Evolutionary conservation across 106 monocot genomes (phyloP).

Genomic region (Dactylorhiza incarnata): DNA sequence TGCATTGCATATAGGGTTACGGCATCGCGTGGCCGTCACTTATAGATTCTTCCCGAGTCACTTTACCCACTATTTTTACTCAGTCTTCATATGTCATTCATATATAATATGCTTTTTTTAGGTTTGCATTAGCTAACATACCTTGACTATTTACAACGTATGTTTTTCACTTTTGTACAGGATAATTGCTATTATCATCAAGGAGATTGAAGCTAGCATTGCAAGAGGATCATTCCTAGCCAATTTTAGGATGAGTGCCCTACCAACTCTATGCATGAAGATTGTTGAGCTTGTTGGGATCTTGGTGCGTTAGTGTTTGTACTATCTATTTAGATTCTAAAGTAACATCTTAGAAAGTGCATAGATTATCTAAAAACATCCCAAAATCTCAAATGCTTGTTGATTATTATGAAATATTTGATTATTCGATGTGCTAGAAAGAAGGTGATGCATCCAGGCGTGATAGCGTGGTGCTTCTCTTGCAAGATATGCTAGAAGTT

Average conservation of each 20-base stretch:
- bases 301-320: constrained; percentile 48
- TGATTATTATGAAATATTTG: not conserved
- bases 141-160: not conserved
- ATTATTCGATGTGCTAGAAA: constrained; percentile 38
- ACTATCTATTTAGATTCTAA: not conserved
- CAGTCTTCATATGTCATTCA: not conserved
- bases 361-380: not conserved
- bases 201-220: constrained; percentile 86
- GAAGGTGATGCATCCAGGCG: constrained; percentile 70
- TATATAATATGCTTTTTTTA: not conserved
- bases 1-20: too few relatives aligned
- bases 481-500: constrained; percentile 99
- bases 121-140: not conserved
- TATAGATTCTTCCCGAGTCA: not conserved
- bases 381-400: not conserved
- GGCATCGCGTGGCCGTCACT: too few relatives aligned
- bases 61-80: not conserved
- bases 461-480: constrained; percentile 71
- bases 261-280: constrained; percentile 68
- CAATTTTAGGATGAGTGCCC: constrained; percentile 83
- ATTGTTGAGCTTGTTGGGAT: constrained; percentile 88
- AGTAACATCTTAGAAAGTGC: not conserved
- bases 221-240: constrained; percentile 75
- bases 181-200: constrained; percentile 86
- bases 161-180: constrained; percentile 23